Evolutionary conservation across 345 rosid species (phyloP), one percentile per base, ranked within the genome.

Genomic region (Limnanthes douglasii): DNA sequence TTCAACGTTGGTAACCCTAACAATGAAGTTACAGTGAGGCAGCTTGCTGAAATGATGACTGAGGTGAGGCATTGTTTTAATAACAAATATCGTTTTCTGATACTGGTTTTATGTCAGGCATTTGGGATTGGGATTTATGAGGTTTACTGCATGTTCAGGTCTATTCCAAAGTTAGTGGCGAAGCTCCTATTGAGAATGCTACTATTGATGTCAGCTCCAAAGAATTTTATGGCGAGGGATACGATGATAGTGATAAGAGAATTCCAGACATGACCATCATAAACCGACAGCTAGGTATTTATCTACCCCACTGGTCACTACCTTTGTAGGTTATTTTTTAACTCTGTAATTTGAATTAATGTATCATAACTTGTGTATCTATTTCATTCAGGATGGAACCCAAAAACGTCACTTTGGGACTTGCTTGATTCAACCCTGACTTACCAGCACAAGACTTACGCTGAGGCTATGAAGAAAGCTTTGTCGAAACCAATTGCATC

Each of bases 21-120:
- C 73, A 90, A 84, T 35, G 98, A 90, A 73, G 98, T 84, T 15
- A 80, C 98, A 11, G 98, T 90, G 21, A 52, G 82, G 48, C 94
- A 90, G 69, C 96, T 90, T 11, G 96, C 92, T 45, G 98, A 90
- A 53, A 84, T 90, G 96, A 90, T 90, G 98, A 70, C 88, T 1
- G 51, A 73, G 96, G 96, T 84, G 51, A 45, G 61, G 8, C 23
- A 28, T 17, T 13, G 12, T 29, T 27, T 48, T 25, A 30, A 8
- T 11, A 10, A 31, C n/a, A 13, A 10, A 31, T n/a, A 27, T 34
- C 5, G 11, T 5, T 18, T 8, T n/a, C n/a, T n/a, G n/a, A n/a
- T n/a, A n/a, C n/a, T n/a, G n/a, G n/a, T 13, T 24, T 16, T 8
- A n/a, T 18, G 7, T 4, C 19, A 22, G 8, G 9, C 4, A 6